Evolutionary conservation across 2,329 filamentous ascomycete genomes (phyloP).

Genomic region (Gliomastix tumulicola): DNA sequence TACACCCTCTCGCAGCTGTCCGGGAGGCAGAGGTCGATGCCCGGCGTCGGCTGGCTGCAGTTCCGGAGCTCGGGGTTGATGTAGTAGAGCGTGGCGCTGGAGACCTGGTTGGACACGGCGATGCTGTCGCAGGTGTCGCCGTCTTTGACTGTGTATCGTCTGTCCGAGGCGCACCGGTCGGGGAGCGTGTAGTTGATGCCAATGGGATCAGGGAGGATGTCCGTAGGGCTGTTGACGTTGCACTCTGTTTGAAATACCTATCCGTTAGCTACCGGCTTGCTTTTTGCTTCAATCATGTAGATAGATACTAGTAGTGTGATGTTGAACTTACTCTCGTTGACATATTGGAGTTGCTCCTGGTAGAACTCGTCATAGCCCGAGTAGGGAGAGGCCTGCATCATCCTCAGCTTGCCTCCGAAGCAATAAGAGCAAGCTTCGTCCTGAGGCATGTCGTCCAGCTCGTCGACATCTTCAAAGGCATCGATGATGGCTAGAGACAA

Average conservation of each 20-base stretch:
- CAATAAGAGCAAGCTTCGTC: constrained; percentile 10
- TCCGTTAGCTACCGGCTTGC: no score
- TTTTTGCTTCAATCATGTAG: no score
- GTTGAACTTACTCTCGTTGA: constrained; percentile 3
- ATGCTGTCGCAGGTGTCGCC: constrained; percentile 12
- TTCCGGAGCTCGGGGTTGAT: constrained; percentile 9
- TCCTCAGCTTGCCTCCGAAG: constrained; percentile 4
- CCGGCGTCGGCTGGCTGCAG: constrained; percentile 6
- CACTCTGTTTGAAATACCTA: no score
- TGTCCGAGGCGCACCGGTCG: constrained; percentile 1
- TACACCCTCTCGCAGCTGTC: constrained; percentile 4
- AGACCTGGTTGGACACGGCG: constrained; percentile 6
- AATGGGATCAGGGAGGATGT: background rate
- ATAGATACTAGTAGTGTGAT: constrained; percentile 1
- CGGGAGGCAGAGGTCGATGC: constrained; percentile 8
- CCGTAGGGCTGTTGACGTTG: no score
- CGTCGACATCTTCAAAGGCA: background rate
- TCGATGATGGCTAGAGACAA: constrained; percentile 3
- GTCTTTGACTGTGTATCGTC: constrained; percentile 3
- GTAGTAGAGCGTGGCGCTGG: constrained; percentile 9
- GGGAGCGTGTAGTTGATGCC: background rate
- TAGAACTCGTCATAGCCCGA: constrained; percentile 5
- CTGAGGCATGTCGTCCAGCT: constrained; percentile 4
- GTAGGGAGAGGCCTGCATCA: constrained; percentile 9
- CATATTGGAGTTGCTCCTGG: constrained; percentile 2